Evolutionary conservation across 257 asterid species (phyloP).

Genomic region (Solanum corneliomulleri): DNA sequence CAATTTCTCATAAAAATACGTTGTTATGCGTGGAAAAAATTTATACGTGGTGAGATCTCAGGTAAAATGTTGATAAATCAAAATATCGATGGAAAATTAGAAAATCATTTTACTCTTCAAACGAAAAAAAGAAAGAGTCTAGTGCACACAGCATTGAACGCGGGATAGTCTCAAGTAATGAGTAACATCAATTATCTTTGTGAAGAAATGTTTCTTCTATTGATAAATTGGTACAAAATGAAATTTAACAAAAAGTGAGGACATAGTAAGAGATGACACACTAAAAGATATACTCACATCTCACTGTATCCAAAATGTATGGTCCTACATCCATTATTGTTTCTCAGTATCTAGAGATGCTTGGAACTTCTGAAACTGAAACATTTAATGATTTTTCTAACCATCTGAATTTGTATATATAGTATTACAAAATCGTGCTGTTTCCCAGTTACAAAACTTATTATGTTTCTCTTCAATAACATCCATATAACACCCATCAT

Average conservation of each 20-base stretch:
- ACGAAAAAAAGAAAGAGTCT: not conserved
- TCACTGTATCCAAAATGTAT: not conserved
- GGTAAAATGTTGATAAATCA: not conserved
- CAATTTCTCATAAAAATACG: not conserved
- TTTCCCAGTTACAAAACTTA: not conserved
- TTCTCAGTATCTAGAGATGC: not conserved
- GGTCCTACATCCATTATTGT: not conserved
- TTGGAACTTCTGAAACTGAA: not conserved
- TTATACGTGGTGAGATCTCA: not conserved
- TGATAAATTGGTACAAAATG: not conserved
- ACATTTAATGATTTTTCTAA: not conserved
- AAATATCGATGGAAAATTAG: not conserved
- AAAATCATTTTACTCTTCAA: not conserved
- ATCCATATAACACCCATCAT: not conserved
- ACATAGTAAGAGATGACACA: not conserved
- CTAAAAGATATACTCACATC: not conserved
- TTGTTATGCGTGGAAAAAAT: not conserved
- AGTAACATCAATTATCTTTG: not conserved
- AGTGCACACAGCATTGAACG: not conserved
- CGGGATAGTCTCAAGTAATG: not conserved
- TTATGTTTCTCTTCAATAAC: not conserved
- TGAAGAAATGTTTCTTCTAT: not conserved
- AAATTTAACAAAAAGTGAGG: not conserved
- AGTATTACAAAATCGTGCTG: not conserved
- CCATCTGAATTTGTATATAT: not conserved